phyloP scores from a whole-genome alignment of 495 filamentous ascomycete species.

The Cetradonia linearis region DNA sequence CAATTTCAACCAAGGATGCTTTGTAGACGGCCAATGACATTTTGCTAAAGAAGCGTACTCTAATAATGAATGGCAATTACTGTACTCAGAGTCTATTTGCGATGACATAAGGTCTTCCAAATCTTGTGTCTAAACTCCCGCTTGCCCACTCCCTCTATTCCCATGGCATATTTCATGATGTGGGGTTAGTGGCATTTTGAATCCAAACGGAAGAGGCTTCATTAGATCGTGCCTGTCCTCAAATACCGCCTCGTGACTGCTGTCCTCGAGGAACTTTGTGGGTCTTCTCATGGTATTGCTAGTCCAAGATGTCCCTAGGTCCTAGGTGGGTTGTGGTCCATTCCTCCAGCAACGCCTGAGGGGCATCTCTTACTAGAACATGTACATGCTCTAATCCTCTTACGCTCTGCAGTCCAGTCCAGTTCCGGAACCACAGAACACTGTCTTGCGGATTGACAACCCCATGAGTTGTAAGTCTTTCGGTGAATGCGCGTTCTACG shows the following conservation, averaged over 20 bases:
- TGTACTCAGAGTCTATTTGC: neutral
- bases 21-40: neutral
- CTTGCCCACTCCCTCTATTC: neutral
- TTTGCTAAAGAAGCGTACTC: neutral
- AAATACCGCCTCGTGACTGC: neutral
- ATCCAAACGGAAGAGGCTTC: neutral
- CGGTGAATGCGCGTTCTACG: conserved; percentile 47
- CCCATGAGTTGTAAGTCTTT: conserved; percentile 36
- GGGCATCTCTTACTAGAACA: conserved; percentile 23
- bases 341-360: conserved; percentile 7
- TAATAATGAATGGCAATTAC: neutral
- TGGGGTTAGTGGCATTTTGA: neutral
- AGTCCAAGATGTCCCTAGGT: neutral
- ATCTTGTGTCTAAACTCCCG: neutral
- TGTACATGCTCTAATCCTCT: conserved; percentile 58
- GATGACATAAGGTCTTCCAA: too few species aligned
- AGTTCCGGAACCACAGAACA: conserved; percentile 77
- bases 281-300: neutral
- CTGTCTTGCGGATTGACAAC: conserved; percentile 34
- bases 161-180: neutral
- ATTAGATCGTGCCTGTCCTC: neutral
- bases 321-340: conserved; percentile 21
- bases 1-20: neutral
- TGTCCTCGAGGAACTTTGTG: neutral
- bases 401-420: conserved; percentile 64